phyloP scores from a whole-genome alignment of 1,284 basidiomycete species.

The Stygiomarasmius scandens region DNA sequence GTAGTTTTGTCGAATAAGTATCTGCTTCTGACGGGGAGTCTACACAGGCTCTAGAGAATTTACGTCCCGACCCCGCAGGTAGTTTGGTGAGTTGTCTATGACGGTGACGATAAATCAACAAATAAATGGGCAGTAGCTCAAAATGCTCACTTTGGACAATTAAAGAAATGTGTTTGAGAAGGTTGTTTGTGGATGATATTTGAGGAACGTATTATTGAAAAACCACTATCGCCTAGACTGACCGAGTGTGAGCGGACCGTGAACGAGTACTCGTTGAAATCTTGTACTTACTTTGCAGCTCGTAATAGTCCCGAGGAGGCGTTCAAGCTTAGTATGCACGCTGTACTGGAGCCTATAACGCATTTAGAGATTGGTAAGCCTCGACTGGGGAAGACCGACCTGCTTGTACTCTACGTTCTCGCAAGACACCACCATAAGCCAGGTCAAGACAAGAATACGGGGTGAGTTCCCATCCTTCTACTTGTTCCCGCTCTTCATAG shows the following conservation, averaged over 20 bases:
- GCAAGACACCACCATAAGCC: constrained; percentile 72
- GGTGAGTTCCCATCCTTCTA: constrained; percentile 57
- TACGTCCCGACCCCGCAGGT: constrained; percentile 46
- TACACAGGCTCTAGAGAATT: constrained; percentile 48
- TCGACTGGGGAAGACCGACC: constrained; percentile 47
- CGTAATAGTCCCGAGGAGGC: constrained; percentile 73
- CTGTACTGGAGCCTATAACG: constrained; percentile 79
- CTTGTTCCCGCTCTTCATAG: constrained; percentile 67
- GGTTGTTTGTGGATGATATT: constrained; percentile 65
- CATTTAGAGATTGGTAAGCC: background rate
- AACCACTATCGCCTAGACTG: constrained; percentile 88
- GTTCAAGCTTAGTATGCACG: constrained; percentile 80
- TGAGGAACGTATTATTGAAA: constrained; percentile 74
- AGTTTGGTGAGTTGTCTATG: constrained; percentile 72
- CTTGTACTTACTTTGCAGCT: constrained; percentile 70
- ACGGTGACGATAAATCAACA: constrained; percentile 15
- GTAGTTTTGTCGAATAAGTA: constrained; percentile 61
- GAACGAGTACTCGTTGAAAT: constrained; percentile 14
- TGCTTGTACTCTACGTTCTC: constrained; percentile 72
- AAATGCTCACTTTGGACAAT: constrained; percentile 67
- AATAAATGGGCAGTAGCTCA: background rate
- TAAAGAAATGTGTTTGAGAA: constrained; percentile 81
- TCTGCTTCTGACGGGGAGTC: constrained; percentile 74
- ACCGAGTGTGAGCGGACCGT: constrained; percentile 9
- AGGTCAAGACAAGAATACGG: constrained; percentile 66